These are phyloP conservation scores for Globisporangium splendens DNA, from an alignment of 352 stramenopile genomes.

Conservation along the genomic window DNA sequence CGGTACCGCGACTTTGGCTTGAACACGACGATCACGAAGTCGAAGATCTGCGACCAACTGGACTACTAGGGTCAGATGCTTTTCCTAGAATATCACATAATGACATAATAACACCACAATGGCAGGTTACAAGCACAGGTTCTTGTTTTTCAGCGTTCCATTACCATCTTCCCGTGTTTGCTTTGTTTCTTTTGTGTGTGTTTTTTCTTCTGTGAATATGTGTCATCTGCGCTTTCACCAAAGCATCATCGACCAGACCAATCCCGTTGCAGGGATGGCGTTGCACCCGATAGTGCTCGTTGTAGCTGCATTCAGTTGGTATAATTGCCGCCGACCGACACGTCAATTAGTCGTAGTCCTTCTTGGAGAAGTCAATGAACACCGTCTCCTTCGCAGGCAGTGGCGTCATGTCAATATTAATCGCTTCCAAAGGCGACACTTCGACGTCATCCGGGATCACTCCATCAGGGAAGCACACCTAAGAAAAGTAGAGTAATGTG, in stretches of 20 bases:
- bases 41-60: slow-evolving; percentile 74
- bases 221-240: too few relatives aligned
- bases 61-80: slow-evolving; percentile 15
- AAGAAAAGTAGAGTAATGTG: too few relatives aligned
- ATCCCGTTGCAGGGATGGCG: too few relatives aligned
- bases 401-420: slow-evolving; percentile 88
- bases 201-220: too few relatives aligned
- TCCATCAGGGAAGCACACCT: slow-evolving; percentile 88
- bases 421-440: slow-evolving; percentile 76
- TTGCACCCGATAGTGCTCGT: too few relatives aligned
- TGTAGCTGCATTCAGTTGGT: too few relatives aligned
- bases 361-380: slow-evolving; percentile 87
- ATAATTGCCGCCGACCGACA: too few relatives aligned
- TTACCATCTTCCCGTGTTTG: too few relatives aligned
- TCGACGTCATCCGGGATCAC: slow-evolving; percentile 78
- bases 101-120: background rate
- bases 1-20: slow-evolving; percentile 80
- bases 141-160: too few relatives aligned
- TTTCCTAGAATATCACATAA: background rate
- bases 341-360: slow-evolving; percentile 72
- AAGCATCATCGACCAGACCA: too few relatives aligned
- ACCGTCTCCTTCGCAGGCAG: slow-evolving; percentile 68
- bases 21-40: slow-evolving; percentile 79
- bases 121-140: too few relatives aligned
- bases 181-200: too few relatives aligned